Conservation (phyloP, 177 flowering plant genomes). For the Vitis hybrid region DNA sequence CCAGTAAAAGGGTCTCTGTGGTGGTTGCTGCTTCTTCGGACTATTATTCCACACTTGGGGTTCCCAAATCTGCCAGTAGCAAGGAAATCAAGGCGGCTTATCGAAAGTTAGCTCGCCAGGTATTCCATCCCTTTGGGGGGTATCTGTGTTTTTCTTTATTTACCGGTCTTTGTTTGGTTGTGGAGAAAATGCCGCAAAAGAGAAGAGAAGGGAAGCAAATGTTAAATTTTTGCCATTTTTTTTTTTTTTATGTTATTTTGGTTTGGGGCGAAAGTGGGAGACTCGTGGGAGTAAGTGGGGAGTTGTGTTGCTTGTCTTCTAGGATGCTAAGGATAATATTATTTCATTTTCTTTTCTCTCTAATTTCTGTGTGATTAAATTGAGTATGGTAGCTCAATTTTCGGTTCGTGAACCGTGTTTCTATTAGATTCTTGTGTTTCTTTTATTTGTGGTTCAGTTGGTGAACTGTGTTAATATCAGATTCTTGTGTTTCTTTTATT, state of each 20-base stretch:
- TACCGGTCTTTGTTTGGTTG: not conserved
- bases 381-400: too few relatives aligned
- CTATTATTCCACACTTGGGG: slow-evolving; percentile 91
- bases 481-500: too few relatives aligned
- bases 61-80: slow-evolving; percentile 69
- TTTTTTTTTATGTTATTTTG: not conserved
- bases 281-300: too few relatives aligned
- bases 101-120: slow-evolving; percentile 92
- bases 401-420: too few relatives aligned
- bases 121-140: slow-evolving; percentile 16
- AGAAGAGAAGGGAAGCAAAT: too few relatives aligned
- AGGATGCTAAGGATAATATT: too few relatives aligned
- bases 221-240: not conserved
- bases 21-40: slow-evolving; percentile 59
- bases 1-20: slow-evolving; percentile 15
- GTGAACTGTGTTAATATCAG: too few relatives aligned
- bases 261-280: not conserved
- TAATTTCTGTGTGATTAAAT: too few relatives aligned
- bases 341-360: too few relatives aligned
- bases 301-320: too few relatives aligned
- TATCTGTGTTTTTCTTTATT: not conserved
- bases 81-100: slow-evolving; percentile 96
- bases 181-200: not conserved
- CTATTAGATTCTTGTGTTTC: too few relatives aligned
- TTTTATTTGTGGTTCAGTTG: too few relatives aligned